Percentiles rank a stretch among this genome's conserved stretches.
These are phyloP conservation scores for Ogataea ramenticola DNA, from an alignment of 805 yeast genomes.

Conservation along the genomic window DNA sequence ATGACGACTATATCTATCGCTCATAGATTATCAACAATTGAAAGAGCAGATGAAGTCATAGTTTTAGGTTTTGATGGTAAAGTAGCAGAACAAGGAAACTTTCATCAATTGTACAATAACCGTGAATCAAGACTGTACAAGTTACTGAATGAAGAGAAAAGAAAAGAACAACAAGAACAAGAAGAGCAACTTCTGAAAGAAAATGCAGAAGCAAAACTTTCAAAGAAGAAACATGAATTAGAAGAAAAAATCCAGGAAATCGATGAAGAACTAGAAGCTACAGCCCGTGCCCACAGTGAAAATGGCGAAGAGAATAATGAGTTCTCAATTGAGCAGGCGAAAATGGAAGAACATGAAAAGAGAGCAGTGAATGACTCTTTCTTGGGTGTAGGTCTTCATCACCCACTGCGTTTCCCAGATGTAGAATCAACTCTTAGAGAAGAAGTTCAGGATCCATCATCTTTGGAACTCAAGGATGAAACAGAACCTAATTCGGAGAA, in stretches of 20 bases:
- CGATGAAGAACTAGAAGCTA: slow-evolving; percentile 1
- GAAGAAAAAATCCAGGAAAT: not conserved
- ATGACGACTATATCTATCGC: slow-evolving; percentile 86
- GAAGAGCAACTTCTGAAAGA: slow-evolving; percentile 7
- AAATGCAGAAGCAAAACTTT: slow-evolving; percentile 1
- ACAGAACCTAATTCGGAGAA: not conserved
- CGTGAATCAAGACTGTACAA: slow-evolving; percentile 24
- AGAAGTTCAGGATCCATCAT: not conserved
- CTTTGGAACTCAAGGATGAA: not conserved
- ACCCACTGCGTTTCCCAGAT: not conserved
- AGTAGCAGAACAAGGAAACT: slow-evolving; percentile 71
- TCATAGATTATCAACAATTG: slow-evolving; percentile 83
- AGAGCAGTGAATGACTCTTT: not conserved
- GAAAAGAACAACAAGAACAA: slow-evolving; percentile 8
- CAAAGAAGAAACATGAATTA: slow-evolving; percentile 8
- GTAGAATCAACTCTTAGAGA: not conserved
- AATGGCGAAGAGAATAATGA: not conserved
- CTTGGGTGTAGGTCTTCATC: not conserved
- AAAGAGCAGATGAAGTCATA: slow-evolving; percentile 71
- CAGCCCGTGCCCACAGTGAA: not conserved
- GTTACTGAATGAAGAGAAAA: slow-evolving; percentile 22
- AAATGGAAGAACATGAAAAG: slow-evolving; percentile 2
- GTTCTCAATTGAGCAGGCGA: not conserved
- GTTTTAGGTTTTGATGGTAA: slow-evolving; percentile 73
- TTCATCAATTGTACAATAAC: slow-evolving; percentile 46